Evolutionary conservation across 805 yeast species (phyloP).

Genomic region (Wickerhamiella slavikovae): DNA sequence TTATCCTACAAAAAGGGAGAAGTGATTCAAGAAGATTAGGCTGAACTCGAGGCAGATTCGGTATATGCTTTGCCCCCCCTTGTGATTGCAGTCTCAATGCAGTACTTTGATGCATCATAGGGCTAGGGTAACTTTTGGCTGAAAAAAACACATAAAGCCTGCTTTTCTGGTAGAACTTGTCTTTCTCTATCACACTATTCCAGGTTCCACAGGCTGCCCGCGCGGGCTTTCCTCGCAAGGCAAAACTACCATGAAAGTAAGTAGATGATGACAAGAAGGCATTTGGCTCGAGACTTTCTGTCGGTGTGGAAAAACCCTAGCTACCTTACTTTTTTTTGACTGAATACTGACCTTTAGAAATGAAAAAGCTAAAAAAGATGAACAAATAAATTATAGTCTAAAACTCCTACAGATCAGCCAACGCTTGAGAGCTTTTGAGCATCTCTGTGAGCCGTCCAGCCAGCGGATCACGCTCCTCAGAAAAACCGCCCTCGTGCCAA

Average conservation of each 20-base stretch:
- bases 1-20: slow-evolving; percentile 40
- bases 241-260: slow-evolving; percentile 9
- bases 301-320: slow-evolving; percentile 98
- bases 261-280: slow-evolving; percentile 88
- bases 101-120: too few relatives aligned
- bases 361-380: too few relatives aligned
- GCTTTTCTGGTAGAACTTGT: too few relatives aligned
- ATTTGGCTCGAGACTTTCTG: slow-evolving; percentile 97
- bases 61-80: too few relatives aligned
- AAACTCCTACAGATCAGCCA: neutral
- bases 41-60: neutral
- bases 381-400: too few relatives aligned
- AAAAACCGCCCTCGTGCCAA: slow-evolving; percentile 9
- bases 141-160: too few relatives aligned
- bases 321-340: slow-evolving; percentile 73
- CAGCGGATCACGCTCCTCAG: slow-evolving; percentile 7
- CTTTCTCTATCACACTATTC: too few relatives aligned
- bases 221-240: too few relatives aligned
- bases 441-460: slow-evolving; percentile 7
- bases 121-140: too few relatives aligned
- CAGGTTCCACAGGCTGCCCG: too few relatives aligned
- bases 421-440: neutral
- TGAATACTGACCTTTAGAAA: slow-evolving; percentile 28
- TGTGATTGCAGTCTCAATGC: too few relatives aligned
- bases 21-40: too few relatives aligned